Percentiles rank a stretch among this genome's conserved stretches.
These are phyloP conservation scores for Fraxinus baroniana DNA, from an alignment of 305 asterid genomes.

Conservation along the genomic window DNA sequence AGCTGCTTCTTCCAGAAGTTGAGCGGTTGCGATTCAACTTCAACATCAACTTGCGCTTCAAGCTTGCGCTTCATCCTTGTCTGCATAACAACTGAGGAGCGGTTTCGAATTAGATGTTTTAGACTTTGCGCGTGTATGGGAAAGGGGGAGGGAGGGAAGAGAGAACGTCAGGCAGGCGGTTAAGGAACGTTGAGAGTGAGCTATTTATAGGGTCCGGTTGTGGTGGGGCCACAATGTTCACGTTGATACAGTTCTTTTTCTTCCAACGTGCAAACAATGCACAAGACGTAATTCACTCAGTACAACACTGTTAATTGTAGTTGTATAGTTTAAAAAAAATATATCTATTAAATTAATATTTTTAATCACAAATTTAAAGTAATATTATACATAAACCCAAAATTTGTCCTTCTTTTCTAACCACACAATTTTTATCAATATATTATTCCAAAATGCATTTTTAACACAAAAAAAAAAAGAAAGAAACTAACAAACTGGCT, in stretches of 20 bases:
- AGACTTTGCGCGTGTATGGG: constrained; percentile 22
- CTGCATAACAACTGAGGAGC: constrained; percentile 7
- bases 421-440: no score
- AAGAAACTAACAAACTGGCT: no score
- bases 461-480: no score
- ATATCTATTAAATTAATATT: no score
- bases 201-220: constrained; percentile 45
- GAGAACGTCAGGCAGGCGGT: constrained; percentile 37
- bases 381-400: no score
- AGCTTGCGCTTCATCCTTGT: constrained; percentile 53
- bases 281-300: neutral
- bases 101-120: constrained; percentile 20
- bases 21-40: constrained; percentile 32
- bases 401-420: no score
- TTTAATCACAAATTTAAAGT: no score
- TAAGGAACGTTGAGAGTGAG: constrained; percentile 32
- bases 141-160: neutral
- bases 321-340: neutral
- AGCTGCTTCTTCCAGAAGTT: constrained; percentile 51
- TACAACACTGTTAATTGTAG: neutral
- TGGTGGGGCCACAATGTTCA: constrained; percentile 32
- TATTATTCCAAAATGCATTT: no score
- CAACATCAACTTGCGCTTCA: constrained; percentile 16
- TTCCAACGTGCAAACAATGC: neutral
- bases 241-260: constrained; percentile 3